A percentile compares a stretch with the other conserved stretches of the same genome.
Evolutionary conservation across 495 filamentous ascomycete species (phyloP).

Genomic region (Aspergillus ellipticus): DNA sequence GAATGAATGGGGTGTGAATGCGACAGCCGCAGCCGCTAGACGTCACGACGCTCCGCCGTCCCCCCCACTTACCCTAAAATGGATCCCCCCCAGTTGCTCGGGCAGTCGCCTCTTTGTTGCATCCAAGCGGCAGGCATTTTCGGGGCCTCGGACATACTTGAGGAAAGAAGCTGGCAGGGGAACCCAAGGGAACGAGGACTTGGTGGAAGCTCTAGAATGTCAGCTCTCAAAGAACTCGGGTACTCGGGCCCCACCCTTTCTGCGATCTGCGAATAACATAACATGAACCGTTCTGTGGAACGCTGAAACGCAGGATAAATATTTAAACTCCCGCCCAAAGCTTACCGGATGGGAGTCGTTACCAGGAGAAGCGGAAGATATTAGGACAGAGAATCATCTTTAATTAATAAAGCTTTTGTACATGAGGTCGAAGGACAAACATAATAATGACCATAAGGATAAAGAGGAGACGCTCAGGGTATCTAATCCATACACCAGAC

Average conservation of each 20-base stretch:
- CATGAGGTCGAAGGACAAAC: not conserved
- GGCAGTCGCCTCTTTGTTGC: not conserved
- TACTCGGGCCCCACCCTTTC: not conserved
- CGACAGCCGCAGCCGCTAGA: not conserved
- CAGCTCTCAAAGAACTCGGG: not conserved
- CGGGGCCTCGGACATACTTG: not conserved
- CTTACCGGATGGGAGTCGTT: not conserved
- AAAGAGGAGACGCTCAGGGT: slow-evolving; percentile 14
- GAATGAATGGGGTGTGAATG: not conserved
- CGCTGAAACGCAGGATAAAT: too few species aligned
- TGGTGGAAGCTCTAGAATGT: not conserved
- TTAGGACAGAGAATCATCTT: not conserved
- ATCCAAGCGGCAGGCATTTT: not conserved
- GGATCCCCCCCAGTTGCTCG: not conserved
- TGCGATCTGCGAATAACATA: too few species aligned
- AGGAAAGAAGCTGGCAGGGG: not conserved
- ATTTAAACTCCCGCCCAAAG: not conserved
- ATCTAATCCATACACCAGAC: slow-evolving; percentile 20
- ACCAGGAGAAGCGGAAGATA: not conserved
- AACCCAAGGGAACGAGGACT: not conserved
- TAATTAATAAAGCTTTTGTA: not conserved
- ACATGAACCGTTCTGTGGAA: too few species aligned
- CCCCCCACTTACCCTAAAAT: not conserved
- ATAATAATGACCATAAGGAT: slow-evolving; percentile 12
- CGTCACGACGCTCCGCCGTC: not conserved